phyloP scores from a whole-genome alignment of 2,329 filamentous ascomycete genomes.

The Raffaelea arxii region DNA sequence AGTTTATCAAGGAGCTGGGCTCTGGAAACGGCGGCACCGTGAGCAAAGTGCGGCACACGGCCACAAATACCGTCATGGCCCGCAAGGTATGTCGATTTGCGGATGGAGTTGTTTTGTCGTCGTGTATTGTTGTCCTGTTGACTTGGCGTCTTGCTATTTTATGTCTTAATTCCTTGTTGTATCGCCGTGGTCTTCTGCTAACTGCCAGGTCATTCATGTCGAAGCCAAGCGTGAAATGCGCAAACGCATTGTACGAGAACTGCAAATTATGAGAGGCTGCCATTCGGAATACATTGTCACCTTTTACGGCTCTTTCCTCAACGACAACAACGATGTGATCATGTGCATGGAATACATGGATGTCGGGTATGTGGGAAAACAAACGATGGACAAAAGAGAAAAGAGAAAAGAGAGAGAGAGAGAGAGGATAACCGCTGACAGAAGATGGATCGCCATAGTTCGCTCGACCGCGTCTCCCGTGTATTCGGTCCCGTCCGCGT shows the following conservation, averaged over 20 bases:
- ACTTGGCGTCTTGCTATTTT: background rate
- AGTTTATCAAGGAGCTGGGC: slow-evolving; percentile 88
- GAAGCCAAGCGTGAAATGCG: slow-evolving; percentile 96
- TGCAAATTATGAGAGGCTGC: slow-evolving; percentile 97
- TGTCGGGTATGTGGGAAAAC: slow-evolving; percentile 61
- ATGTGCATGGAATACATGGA: slow-evolving; percentile 99
- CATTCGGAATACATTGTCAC: slow-evolving; percentile 95
- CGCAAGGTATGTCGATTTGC: slow-evolving; percentile 60
- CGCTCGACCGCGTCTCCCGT: slow-evolving; percentile 86
- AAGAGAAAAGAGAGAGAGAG: background rate
- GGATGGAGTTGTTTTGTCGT: background rate
- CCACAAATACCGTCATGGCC: slow-evolving; percentile 93
- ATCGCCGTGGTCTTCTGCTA: background rate
- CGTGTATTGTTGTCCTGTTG: background rate
- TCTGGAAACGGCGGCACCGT: slow-evolving; percentile 96
- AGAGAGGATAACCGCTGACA: background rate
- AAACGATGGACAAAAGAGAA: background rate
- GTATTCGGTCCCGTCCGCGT: slow-evolving; percentile 93
- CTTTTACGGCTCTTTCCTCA: slow-evolving; percentile 95
- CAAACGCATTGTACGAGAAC: slow-evolving; percentile 91
- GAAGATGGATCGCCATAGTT: slow-evolving; percentile 38
- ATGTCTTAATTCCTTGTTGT: background rate
- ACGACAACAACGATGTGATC: slow-evolving; percentile 93
- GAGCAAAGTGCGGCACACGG: slow-evolving; percentile 93
- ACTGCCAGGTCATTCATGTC: slow-evolving; percentile 81